phyloP scores from a whole-genome alignment of 1,284 basidiomycete species.

The Laetiporus sulphureus region DNA sequence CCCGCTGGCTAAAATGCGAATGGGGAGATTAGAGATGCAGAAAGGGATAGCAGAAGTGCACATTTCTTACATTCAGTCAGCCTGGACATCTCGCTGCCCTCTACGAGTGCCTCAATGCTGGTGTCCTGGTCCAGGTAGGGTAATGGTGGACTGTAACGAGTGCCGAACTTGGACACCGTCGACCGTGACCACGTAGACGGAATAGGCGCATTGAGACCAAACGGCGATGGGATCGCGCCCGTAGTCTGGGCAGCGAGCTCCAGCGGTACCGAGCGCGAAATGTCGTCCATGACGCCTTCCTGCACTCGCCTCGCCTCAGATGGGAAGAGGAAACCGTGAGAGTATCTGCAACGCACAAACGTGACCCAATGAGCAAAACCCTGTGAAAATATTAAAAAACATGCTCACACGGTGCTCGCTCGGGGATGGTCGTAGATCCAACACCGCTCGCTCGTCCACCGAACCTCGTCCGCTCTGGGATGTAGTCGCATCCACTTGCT shows the following conservation, averaged over 20 bases:
- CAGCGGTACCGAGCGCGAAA: constrained; percentile 18
- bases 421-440: constrained; percentile 99
- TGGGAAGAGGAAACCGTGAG: constrained; percentile 96
- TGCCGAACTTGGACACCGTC: constrained; percentile 82
- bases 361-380: constrained; percentile 9
- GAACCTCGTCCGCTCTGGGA: constrained; percentile 73
- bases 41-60: not conserved
- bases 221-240: constrained; percentile 8
- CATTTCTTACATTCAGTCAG: constrained; percentile 47
- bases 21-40: not conserved
- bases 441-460: constrained; percentile 90
- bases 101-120: constrained; percentile 88
- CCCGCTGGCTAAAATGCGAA: constrained; percentile 37
- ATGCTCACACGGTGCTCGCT: constrained; percentile 78
- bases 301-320: constrained; percentile 76
- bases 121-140: constrained; percentile 63
- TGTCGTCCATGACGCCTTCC: constrained; percentile 28
- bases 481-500: constrained; percentile 91
- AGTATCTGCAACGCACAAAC: constrained; percentile 51
- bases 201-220: constrained; percentile 28
- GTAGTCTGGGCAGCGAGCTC: constrained; percentile 11
- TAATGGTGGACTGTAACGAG: constrained; percentile 70
- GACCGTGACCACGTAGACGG: constrained; percentile 70
- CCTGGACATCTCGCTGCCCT: constrained; percentile 79
- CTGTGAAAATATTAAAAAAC: not conserved